Percentiles rank a stretch among this genome's conserved stretches.
These are phyloP conservation scores for Austroboletus olivaceoglutinosus DNA, from an alignment of 1,284 basidiomycete species.

Conservation along the genomic window DNA sequence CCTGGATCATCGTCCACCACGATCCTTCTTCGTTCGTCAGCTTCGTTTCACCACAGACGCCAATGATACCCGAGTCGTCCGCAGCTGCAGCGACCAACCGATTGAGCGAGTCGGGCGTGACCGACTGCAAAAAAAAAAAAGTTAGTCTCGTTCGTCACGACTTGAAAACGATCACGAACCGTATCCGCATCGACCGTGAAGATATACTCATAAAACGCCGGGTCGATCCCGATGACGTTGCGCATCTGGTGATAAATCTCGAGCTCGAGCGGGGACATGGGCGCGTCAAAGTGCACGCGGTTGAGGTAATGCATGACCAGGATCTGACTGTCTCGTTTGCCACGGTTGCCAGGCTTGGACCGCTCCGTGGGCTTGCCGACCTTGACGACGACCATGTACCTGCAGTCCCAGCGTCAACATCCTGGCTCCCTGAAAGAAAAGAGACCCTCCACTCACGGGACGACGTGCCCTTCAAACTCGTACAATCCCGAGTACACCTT, in stretches of 20 bases:
- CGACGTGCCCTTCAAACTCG: conserved; percentile 95
- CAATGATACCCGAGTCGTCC: conserved; percentile 90
- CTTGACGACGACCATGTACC: conserved; percentile 94
- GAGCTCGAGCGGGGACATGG: conserved; percentile 89
- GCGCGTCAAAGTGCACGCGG: conserved; percentile 91
- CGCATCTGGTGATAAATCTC: conserved; percentile 89
- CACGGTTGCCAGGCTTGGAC: conserved; percentile 93
- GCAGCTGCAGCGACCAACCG: conserved; percentile 83
- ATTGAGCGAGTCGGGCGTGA: conserved; percentile 87
- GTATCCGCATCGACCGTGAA: conserved; percentile 91
- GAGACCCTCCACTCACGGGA: conserved; percentile 56
- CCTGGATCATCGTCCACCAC: conserved; percentile 99
- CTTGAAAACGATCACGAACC: conserved; percentile 33
- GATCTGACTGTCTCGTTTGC: conserved; percentile 98
- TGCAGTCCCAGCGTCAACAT: conserved; percentile 25
- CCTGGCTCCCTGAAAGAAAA: not conserved
- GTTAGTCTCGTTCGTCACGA: not conserved
- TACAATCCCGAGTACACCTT: conserved; percentile 97
- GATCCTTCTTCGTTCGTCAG: conserved; percentile 90
- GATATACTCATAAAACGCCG: conserved; percentile 82
- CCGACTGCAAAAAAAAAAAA: conserved; percentile 62
- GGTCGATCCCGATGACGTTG: conserved; percentile 84
- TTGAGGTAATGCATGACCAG: conserved; percentile 95
- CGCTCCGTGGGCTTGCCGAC: conserved; percentile 96
- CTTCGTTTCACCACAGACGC: conserved; percentile 95